phyloP scores from a whole-genome alignment of 257 asterid species.

The Fraxinus quadrangulata region DNA sequence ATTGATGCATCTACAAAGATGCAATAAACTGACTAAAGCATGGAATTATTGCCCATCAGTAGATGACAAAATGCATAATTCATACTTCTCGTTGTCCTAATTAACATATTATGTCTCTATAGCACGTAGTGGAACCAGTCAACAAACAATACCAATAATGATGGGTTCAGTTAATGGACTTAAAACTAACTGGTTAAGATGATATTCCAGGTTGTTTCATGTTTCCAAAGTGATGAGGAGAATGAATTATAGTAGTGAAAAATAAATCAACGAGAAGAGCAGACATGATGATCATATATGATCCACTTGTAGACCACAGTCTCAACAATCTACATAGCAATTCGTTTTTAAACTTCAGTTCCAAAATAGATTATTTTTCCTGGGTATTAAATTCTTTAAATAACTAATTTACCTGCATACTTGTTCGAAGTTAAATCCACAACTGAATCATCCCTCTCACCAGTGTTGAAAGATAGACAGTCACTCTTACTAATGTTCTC shows the following conservation, averaged over 20 bases:
- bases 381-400: not conserved
- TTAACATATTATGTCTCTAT: not conserved
- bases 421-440: constrained; percentile 97
- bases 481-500: constrained; percentile 82
- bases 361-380: not conserved
- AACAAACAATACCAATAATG: not conserved
- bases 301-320: not conserved
- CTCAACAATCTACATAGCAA: not conserved
- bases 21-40: not conserved
- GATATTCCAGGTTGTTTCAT: not conserved
- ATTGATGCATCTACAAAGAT: not conserved
- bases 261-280: not conserved
- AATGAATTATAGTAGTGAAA: not conserved
- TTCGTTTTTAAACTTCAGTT: not conserved
- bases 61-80: not conserved
- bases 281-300: not conserved
- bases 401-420: constrained; percentile 64
- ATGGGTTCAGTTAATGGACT: not conserved
- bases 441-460: constrained; percentile 75
- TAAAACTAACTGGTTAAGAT: not conserved
- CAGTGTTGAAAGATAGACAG: constrained; percentile 77
- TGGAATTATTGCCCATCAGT: not conserved
- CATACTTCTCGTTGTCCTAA: not conserved
- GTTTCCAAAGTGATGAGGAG: not conserved
- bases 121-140: not conserved